These are phyloP conservation scores for Phaseolus coccineus DNA, from an alignment of 331 rosid genomes.

Conservation along the genomic window DNA sequence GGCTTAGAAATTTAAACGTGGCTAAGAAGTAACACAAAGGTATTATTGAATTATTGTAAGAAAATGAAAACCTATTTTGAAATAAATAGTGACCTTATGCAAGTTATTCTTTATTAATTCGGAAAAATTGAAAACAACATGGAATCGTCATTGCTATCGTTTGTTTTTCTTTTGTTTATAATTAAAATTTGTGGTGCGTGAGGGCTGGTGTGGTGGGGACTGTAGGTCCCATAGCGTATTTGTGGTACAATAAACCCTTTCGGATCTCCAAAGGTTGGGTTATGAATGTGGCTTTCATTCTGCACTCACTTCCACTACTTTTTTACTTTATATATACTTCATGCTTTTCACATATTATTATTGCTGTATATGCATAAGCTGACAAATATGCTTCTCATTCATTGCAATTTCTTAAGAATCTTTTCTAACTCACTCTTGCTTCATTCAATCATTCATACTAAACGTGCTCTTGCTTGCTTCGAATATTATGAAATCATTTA, in stretches of 20 bases:
- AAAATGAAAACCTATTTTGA: not conserved
- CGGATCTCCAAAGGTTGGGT: slow-evolving; percentile 25
- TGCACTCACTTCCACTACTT: not conserved
- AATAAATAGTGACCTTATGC: not conserved
- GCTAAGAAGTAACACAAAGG: too few species aligned
- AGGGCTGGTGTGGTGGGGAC: slow-evolving; percentile 1
- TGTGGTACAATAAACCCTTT: slow-evolving; percentile 27
- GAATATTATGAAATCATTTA: too few species aligned
- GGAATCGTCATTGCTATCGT: slow-evolving; percentile 3
- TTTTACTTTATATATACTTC: not conserved
- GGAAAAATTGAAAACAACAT: not conserved
- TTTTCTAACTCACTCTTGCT: not conserved
- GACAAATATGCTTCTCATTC: not conserved
- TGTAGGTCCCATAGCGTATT: not conserved
- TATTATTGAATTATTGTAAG: not conserved
- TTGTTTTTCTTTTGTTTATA: too few species aligned
- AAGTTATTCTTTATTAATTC: not conserved
- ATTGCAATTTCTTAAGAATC: too few species aligned
- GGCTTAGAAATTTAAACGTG: too few species aligned
- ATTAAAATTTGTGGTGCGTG: not conserved
- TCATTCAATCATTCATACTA: not conserved
- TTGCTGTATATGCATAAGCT: not conserved
- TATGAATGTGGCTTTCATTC: not conserved
- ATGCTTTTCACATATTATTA: not conserved
- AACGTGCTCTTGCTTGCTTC: too few species aligned